Evolutionary conservation across 2,329 filamentous ascomycete genomes (phyloP).

Genomic region (Fusarium torulosum): DNA sequence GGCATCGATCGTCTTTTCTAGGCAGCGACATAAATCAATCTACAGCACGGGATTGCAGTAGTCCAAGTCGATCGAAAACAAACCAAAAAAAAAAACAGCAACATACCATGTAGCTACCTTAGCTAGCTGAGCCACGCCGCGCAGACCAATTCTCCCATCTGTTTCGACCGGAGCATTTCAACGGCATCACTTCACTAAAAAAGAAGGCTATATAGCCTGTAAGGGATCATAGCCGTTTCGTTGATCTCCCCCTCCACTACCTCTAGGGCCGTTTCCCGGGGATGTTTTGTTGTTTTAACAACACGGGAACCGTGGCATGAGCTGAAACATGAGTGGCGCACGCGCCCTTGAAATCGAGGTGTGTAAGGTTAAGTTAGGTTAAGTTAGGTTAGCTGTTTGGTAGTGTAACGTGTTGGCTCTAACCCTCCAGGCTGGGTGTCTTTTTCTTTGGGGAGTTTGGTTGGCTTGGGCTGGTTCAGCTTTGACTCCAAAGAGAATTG

Average conservation of each 20-base stretch:
- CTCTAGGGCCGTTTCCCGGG: slow-evolving; percentile 21
- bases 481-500: slow-evolving; percentile 18
- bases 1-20: slow-evolving; percentile 36
- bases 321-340: slow-evolving; percentile 38
- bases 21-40: slow-evolving; percentile 40
- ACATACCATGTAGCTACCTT: no score
- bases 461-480: slow-evolving; percentile 22
- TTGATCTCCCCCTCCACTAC: slow-evolving; percentile 26
- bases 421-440: background rate
- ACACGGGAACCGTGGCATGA: slow-evolving; percentile 23
- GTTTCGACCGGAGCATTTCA: slow-evolving; percentile 28
- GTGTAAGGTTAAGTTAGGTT: background rate
- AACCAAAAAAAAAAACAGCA: background rate
- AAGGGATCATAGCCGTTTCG: slow-evolving; percentile 30
- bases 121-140: slow-evolving; percentile 15
- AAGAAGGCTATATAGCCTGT: background rate
- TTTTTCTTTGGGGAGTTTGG: background rate
- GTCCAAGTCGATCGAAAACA: slow-evolving; percentile 17
- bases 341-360: slow-evolving; percentile 18
- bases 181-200: slow-evolving; percentile 5
- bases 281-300: slow-evolving; percentile 14
- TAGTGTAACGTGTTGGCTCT: background rate
- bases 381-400: no score
- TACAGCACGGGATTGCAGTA: slow-evolving; percentile 21
- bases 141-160: background rate